These are phyloP conservation scores for Thermochaetoides thermophila DNA, from an alignment of 495 filamentous ascomycete species.

Conservation along the genomic window DNA sequence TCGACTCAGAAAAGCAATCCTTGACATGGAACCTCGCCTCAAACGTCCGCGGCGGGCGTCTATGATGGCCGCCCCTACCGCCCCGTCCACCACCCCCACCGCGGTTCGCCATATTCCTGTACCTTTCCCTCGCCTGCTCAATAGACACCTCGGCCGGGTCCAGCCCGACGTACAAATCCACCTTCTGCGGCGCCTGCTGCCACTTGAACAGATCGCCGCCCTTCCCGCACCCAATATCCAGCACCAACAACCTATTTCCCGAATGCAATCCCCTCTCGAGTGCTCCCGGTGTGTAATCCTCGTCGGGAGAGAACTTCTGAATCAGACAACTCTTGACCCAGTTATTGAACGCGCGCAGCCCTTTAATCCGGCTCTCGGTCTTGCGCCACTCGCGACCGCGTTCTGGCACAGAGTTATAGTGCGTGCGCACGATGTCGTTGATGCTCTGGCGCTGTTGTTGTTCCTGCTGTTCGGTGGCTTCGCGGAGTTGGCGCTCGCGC, in stretches of 20 bases:
- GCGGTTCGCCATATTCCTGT: conserved; percentile 48
- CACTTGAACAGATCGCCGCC: conserved; percentile 92
- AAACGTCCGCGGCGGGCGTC: conserved; percentile 44
- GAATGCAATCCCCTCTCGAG: conserved; percentile 37
- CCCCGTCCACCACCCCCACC: conserved; percentile 49
- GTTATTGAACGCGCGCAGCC: conserved; percentile 88
- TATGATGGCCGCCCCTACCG: conserved; percentile 32
- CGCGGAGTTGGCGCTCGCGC: conserved; percentile 45
- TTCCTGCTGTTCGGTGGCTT: conserved; percentile 21
- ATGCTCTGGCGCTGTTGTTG: conserved; percentile 36
- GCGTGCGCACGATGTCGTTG: conserved; percentile 73
- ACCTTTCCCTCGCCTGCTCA: conserved; percentile 74
- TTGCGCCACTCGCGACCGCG: conserved; percentile 88
- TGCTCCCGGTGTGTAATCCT: conserved; percentile 42
- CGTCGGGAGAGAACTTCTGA: conserved; percentile 85
- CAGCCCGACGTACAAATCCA: conserved; percentile 80
- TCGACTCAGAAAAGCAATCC: conserved; percentile 74
- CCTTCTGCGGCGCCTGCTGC: conserved; percentile 72
- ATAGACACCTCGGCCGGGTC: conserved; percentile 88
- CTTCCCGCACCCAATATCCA: conserved; percentile 94
- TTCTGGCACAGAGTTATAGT: conserved; percentile 93
- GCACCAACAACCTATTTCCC: conserved; percentile 50
- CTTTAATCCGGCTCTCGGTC: conserved; percentile 86
- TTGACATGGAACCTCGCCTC: conserved; percentile 73
- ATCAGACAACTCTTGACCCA: conserved; percentile 97